phyloP scores from a whole-genome alignment of 73 alveolate species.

The Tetrahymena borealis region DNA sequence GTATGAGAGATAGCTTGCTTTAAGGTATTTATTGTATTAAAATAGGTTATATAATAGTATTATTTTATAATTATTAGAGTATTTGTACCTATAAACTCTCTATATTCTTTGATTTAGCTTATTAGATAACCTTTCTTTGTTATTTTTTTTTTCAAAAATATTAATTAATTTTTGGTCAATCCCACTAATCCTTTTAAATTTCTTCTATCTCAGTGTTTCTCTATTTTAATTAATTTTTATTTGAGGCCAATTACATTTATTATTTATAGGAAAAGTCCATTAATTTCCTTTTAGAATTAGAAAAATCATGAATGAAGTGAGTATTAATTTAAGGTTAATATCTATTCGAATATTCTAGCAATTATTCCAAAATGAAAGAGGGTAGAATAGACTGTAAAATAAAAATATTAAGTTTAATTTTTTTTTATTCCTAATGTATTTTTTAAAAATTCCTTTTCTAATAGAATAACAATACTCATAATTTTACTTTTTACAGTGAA shows the following conservation, averaged over 20 bases:
- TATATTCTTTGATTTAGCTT: no score
- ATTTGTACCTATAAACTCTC: no score
- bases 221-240: neutral
- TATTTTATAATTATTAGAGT: no score
- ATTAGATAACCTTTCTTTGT: neutral
- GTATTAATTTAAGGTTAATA: neutral
- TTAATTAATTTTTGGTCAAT: neutral
- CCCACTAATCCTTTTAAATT: no score
- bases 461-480: no score
- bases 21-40: no score
- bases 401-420: neutral
- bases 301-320: neutral
- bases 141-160: neutral
- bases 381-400: neutral
- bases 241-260: neutral
- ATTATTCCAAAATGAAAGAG: neutral
- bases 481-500: no score
- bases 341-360: neutral
- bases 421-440: neutral
- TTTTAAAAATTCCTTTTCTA: no score
- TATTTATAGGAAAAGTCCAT: neutral
- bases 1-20: no score
- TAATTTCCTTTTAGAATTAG: neutral
- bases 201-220: neutral
- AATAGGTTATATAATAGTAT: no score